Percentiles rank a stretch among this genome's conserved stretches.
Conservation (phyloP, 108 stramenopile genomes). For the Seminavis robusta region DNA sequence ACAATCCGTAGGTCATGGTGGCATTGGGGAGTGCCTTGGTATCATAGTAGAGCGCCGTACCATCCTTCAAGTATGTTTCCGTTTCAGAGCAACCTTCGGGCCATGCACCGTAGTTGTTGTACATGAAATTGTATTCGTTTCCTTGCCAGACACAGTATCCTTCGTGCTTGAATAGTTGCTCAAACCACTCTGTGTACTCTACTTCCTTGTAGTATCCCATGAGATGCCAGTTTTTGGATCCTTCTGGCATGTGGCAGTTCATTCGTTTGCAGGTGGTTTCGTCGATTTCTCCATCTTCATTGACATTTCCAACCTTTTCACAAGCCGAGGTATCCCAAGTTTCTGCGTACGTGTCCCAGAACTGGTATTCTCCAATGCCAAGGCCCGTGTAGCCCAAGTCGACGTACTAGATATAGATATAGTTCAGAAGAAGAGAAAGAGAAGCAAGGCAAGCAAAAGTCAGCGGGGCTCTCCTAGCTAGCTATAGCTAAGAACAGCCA, state of each 20-base stretch:
- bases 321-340: slow-evolving; percentile 42
- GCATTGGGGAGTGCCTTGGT: slow-evolving; percentile 44
- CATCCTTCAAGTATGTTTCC: not conserved
- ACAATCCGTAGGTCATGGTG: slow-evolving; percentile 38
- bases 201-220: slow-evolving; percentile 63
- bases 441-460: not conserved
- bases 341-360: slow-evolving; percentile 24
- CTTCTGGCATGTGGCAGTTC: slow-evolving; percentile 51
- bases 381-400: slow-evolving; percentile 52
- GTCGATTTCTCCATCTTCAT: not conserved
- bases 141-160: slow-evolving; percentile 59
- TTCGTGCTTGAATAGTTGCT: slow-evolving; percentile 66
- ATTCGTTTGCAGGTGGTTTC: slow-evolving; percentile 47
- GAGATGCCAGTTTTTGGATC: slow-evolving; percentile 24
- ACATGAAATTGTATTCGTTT: slow-evolving; percentile 53
- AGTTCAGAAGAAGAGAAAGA: not conserved
- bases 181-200: slow-evolving; percentile 45
- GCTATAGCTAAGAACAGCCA: no score
- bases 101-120: slow-evolving; percentile 19
- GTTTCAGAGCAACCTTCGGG: slow-evolving; percentile 21
- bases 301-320: slow-evolving; percentile 9
- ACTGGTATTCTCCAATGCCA: slow-evolving; percentile 66
- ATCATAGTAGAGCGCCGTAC: slow-evolving; percentile 50
- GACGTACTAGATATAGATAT: no score
- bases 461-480: not conserved